phyloP scores from a whole-genome alignment of 1,284 basidiomycete genomes.

The Meira nashicola region DNA sequence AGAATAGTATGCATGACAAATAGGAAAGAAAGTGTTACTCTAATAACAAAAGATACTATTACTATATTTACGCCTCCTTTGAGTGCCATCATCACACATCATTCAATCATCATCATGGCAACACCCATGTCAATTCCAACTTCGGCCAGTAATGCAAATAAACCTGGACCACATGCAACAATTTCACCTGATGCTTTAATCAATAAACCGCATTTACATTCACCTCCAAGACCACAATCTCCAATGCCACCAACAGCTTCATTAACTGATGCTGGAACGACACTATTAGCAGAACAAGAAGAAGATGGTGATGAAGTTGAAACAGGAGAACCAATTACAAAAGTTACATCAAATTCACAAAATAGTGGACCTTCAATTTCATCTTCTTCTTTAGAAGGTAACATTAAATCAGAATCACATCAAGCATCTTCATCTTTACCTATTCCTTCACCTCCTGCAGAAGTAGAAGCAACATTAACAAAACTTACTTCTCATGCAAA shows the following conservation, averaged over 20 bases:
- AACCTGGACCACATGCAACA: conserved; percentile 2
- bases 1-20: too few relatives aligned
- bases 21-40: too few relatives aligned
- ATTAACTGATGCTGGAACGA: not conserved
- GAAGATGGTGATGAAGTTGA: not conserved
- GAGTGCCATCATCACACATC: too few relatives aligned
- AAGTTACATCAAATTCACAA: not conserved
- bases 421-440: conserved; percentile 3
- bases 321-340: not conserved
- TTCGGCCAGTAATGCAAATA: not conserved
- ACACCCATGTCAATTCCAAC: conserved; percentile 1
- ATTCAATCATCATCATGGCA: not conserved
- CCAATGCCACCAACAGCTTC: conserved; percentile 13
- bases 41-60: too few relatives aligned
- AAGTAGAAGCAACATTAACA: conserved; percentile 42
- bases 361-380: not conserved
- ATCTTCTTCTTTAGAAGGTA: not conserved
- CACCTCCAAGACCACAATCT: conserved; percentile 21
- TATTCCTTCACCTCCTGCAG: conserved; percentile 30
- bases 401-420: too few relatives aligned
- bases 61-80: too few relatives aligned
- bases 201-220: conserved; percentile 18
- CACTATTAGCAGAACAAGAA: not conserved
- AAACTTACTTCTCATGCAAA: conserved; percentile 35
- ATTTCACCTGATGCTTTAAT: conserved; percentile 9